phyloP scores from a whole-genome alignment of 345 rosid species.

The Corchorus olitorius region DNA sequence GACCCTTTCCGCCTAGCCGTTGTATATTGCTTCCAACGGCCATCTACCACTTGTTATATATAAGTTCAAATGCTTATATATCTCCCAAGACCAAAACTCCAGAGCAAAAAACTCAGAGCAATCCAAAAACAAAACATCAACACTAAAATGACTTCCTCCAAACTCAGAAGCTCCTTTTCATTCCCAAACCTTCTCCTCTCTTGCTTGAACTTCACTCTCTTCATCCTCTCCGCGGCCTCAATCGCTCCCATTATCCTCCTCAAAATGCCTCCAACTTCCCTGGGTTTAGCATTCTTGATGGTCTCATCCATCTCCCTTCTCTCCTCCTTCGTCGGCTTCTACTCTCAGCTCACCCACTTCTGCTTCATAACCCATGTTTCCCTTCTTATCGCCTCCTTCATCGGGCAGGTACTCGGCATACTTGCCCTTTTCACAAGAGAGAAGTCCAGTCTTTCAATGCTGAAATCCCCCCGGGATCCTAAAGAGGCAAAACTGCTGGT shows the following conservation, averaged over 20 bases:
- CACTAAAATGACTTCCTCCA: constrained; percentile 36
- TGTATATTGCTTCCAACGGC: constrained; percentile 30
- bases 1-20: constrained; percentile 33
- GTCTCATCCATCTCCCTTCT: constrained; percentile 52
- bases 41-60: constrained; percentile 17
- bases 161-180: constrained; percentile 55
- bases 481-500: constrained; percentile 61
- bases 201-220: constrained; percentile 50
- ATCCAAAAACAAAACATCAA: neutral
- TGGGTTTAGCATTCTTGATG: constrained; percentile 50
- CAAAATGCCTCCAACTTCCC: constrained; percentile 56
- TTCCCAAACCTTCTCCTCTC: constrained; percentile 58
- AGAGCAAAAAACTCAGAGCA: neutral
- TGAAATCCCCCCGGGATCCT: constrained; percentile 47
- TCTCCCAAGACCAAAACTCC: neutral
- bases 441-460: constrained; percentile 46
- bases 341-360: constrained; percentile 42
- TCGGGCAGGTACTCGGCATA: constrained; percentile 43
- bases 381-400: constrained; percentile 46
- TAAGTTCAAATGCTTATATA: constrained; percentile 14
- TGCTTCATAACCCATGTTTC: constrained; percentile 56
- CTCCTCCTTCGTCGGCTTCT: constrained; percentile 53
- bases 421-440: constrained; percentile 52
- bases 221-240: constrained; percentile 52
- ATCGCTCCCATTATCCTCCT: constrained; percentile 52